phyloP scores from a whole-genome alignment of 345 rosid species.

The Dimocarpus longan region DNA sequence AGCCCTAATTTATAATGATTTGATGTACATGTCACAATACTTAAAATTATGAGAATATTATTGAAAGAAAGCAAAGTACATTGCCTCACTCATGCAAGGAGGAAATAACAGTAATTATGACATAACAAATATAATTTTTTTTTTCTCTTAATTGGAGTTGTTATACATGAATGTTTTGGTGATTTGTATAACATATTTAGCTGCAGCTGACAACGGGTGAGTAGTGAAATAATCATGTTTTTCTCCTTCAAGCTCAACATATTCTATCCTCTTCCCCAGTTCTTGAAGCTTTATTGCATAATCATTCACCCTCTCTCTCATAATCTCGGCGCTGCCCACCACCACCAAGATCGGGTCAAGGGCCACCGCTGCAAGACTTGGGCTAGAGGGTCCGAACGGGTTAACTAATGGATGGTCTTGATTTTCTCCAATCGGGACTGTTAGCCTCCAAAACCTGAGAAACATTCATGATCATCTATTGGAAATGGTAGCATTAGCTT shows the following conservation, averaged over 20 bases:
- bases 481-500: background rate
- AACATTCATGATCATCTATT: background rate
- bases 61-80: too few relatives aligned
- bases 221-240: conserved; percentile 19
- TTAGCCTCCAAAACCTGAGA: conserved; percentile 14
- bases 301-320: conserved; percentile 17
- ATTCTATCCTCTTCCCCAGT: conserved; percentile 17
- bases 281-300: conserved; percentile 7
- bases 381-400: conserved; percentile 18
- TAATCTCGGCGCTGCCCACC: conserved; percentile 7
- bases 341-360: conserved; percentile 12
- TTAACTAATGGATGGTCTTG: conserved; percentile 20
- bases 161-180: too few relatives aligned
- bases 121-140: too few relatives aligned
- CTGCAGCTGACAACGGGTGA: conserved; percentile 7
- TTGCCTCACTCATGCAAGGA: too few relatives aligned
- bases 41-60: too few relatives aligned
- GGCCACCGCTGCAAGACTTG: conserved; percentile 3
- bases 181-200: background rate
- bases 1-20: too few relatives aligned
- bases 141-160: too few relatives aligned
- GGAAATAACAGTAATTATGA: too few relatives aligned
- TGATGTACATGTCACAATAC: too few relatives aligned
- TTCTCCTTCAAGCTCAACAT: conserved; percentile 6
- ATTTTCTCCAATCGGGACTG: background rate